Conservation (phyloP, 176 grass and related monocot species). For the Triticum turgidum region DNA sequence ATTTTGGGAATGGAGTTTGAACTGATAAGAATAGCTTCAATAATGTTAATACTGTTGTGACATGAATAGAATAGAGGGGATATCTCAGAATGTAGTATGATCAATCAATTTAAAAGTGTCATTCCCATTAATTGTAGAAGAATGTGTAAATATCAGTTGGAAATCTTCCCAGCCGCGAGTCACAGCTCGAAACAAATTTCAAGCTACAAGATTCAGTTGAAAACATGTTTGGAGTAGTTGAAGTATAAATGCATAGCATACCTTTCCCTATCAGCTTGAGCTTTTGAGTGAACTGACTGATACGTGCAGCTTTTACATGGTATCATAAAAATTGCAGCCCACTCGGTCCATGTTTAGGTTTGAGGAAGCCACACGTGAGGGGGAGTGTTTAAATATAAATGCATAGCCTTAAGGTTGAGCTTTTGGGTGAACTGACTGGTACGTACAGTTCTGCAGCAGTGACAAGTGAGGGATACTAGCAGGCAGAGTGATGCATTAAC, state of each 20-base stretch:
- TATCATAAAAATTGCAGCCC: too few species aligned
- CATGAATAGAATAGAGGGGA: too few species aligned
- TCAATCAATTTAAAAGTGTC: background rate
- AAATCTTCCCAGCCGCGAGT: background rate
- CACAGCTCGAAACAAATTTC: background rate
- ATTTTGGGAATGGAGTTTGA: background rate
- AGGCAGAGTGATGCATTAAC: conserved; percentile 12
- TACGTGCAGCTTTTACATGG: too few species aligned
- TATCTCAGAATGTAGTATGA: background rate
- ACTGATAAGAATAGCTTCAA: background rate
- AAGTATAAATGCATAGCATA: too few species aligned
- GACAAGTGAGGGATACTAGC: background rate
- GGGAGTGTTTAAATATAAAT: too few species aligned
- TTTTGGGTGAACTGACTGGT: too few species aligned
- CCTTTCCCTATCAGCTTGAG: too few species aligned
- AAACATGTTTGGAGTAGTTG: background rate
- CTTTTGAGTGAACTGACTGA: too few species aligned
- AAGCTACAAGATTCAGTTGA: background rate
- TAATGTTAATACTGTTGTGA: background rate
- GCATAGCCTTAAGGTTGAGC: too few species aligned
- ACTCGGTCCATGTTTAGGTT: too few species aligned
- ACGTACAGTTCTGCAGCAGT: too few species aligned
- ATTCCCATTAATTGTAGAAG: background rate
- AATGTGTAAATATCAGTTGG: background rate
- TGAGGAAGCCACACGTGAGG: too few species aligned